These are phyloP conservation scores for Hypoxylon lienhwacheense DNA, from an alignment of 495 filamentous ascomycete species.

Conservation along the genomic window DNA sequence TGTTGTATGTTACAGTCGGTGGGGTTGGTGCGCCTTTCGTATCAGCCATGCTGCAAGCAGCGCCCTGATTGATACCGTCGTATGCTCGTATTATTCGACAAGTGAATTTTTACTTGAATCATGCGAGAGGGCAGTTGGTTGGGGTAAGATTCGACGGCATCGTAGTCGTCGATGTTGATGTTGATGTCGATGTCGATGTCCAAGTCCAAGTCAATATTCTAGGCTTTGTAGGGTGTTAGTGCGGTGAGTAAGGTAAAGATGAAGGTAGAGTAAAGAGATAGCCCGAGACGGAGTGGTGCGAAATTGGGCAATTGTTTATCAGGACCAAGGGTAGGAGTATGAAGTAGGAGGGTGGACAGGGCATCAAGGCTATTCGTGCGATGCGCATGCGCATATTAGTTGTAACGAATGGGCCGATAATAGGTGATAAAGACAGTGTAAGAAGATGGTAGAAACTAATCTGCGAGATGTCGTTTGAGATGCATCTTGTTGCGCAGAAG, in stretches of 20 bases:
- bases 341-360: constrained; percentile 4
- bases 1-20: constrained; percentile 38
- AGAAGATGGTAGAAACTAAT: constrained; percentile 25
- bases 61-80: constrained; percentile 26
- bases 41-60: constrained; percentile 33
- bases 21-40: constrained; percentile 31
- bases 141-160: constrained; percentile 2
- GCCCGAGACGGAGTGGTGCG: not conserved
- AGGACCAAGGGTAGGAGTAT: too few species aligned
- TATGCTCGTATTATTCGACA: constrained; percentile 16
- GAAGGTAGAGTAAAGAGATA: not conserved
- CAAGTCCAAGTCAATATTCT: too few species aligned
- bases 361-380: constrained; percentile 1
- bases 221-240: constrained; percentile 8
- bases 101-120: constrained; percentile 6
- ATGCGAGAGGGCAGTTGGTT: constrained; percentile 2
- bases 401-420: constrained; percentile 18
- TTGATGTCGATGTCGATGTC: too few species aligned
- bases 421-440: not conserved
- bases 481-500: constrained; percentile 21
- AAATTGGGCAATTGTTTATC: not conserved
- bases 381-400: constrained; percentile 8
- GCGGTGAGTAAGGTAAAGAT: constrained; percentile 4
- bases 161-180: constrained; percentile 6
- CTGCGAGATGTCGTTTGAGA: constrained; percentile 20